phyloP scores from a whole-genome alignment of 2,329 filamentous ascomycete species.

The Colletotrichum karsti region DNA sequence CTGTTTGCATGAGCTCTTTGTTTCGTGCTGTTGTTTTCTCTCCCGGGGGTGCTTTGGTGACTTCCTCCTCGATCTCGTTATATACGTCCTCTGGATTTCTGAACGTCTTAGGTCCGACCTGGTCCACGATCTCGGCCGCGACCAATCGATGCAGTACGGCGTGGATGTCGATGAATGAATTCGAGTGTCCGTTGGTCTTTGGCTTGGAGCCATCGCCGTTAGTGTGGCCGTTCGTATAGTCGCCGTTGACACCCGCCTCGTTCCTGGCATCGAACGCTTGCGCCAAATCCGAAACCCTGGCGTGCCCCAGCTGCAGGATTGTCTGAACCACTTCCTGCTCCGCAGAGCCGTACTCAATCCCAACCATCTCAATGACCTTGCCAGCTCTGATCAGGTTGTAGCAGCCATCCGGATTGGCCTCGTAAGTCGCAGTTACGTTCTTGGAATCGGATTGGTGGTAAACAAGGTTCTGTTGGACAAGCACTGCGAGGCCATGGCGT shows the following conservation, averaged over 20 bases:
- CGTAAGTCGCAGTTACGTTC: constrained; percentile 76
- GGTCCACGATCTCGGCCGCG: constrained; percentile 73
- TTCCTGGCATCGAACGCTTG: constrained; percentile 60
- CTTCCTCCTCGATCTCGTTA: constrained; percentile 69
- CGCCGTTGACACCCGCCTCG: constrained; percentile 28
- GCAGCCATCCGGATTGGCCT: constrained; percentile 81
- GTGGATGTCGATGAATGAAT: constrained; percentile 58
- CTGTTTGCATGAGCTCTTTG: constrained; percentile 68
- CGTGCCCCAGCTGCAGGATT: constrained; percentile 80
- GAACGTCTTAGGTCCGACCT: constrained; percentile 65
- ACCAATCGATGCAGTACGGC: constrained; percentile 63
- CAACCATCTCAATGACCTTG: constrained; percentile 81
- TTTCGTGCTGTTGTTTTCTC: constrained; percentile 63
- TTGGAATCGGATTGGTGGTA: constrained; percentile 75
- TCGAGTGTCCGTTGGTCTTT: constrained; percentile 43
- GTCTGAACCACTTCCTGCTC: constrained; percentile 80
- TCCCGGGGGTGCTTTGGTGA: constrained; percentile 57
- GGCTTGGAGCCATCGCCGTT: constrained; percentile 41
- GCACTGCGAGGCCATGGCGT: constrained; percentile 81
- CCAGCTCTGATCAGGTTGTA: constrained; percentile 85
- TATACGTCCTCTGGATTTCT: constrained; percentile 68
- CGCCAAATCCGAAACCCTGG: constrained; percentile 74
- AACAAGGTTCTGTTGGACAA: constrained; percentile 89
- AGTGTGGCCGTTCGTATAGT: constrained; percentile 36
- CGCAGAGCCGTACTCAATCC: constrained; percentile 76